These are phyloP conservation scores for Yamadazyma blattariae DNA, from an alignment of 1,139 yeast species.

Conservation along the genomic window DNA sequence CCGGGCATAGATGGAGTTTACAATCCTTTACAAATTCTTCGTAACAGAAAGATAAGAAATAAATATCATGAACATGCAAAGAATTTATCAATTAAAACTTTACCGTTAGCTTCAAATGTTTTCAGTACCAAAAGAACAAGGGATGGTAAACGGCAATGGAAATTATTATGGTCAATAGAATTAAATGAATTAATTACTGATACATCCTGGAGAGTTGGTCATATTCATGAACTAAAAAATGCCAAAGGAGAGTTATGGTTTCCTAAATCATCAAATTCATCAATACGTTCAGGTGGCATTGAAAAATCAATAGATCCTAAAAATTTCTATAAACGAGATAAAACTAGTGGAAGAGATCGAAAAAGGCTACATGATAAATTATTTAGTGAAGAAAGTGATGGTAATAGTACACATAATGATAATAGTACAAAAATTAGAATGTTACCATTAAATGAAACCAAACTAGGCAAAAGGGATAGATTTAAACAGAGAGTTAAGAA, in stretches of 20 bases:
- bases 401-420: not conserved
- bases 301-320: not conserved
- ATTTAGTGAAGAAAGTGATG: constrained; percentile 20
- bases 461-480: constrained; percentile 11
- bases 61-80: constrained; percentile 43
- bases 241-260: constrained; percentile 61
- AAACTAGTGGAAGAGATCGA: constrained; percentile 10
- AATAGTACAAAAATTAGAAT: constrained; percentile 1
- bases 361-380: constrained; percentile 27
- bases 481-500: constrained; percentile 10
- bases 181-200: constrained; percentile 63
- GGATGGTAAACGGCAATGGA: constrained; percentile 30
- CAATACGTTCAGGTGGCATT: constrained; percentile 1
- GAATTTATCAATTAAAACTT: constrained; percentile 28
- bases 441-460: constrained; percentile 6
- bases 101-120: constrained; percentile 54
- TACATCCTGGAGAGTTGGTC: constrained; percentile 61
- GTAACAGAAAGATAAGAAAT: constrained; percentile 61
- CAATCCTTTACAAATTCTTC: constrained; percentile 76
- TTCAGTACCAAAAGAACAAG: constrained; percentile 40
- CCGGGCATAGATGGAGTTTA: constrained; percentile 64
- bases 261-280: constrained; percentile 23
- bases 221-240: constrained; percentile 58
- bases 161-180: constrained; percentile 64
- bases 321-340: not conserved